Base-by-base conservation (phyloP, 1,284 basidiomycete species). In the Tilletia walkeri region DNA sequence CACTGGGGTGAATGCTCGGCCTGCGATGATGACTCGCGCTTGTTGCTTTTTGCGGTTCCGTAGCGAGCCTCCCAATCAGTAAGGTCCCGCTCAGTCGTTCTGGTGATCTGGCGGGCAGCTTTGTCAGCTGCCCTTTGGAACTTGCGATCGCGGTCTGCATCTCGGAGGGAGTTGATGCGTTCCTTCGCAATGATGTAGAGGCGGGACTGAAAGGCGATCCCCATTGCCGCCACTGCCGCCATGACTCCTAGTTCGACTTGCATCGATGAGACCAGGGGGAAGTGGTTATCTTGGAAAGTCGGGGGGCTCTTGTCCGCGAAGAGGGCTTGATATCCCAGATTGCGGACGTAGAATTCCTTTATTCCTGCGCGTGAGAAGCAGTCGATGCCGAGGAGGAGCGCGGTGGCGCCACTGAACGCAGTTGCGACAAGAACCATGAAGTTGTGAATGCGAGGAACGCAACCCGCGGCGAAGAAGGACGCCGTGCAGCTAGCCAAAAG, bases 301-400 rank as follows among this genome's bases (percentile, higher is more conserved):
- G 72, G 70, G 1, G 71, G 70, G 41, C 78, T 74, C 70, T 76
- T 76, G 65, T 63, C 49, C 49, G 45, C 68, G 85, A 95, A 96
- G 47, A 96, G 85, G 2, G 86, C 79, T 9, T 86, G 87, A 84
- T 94, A 93, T 20, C 95, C 95, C 61, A 98, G 86, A 81, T 96
- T 97, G 89, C 92, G 95, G 67, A 95, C 86, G 85, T 96, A 97
- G 85, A 95, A 91, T 87, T 96, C 95, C 86, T 97, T 97, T 70
- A 96, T 87, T 34, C 91, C 92, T 4, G 90, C 92, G 5, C 92
- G 91, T 2, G 93, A 92, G 66, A 90, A 97, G 84, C 95, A 97
- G 84, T 98, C 95, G 67, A 96, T 89, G 9, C 94, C 94, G 24
- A 97, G 87, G 71, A 94, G 92, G 81, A 95, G 90, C 0, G 93